These are phyloP conservation scores for Casuarina glauca DNA, from an alignment of 306 rosid genomes.

Conservation along the genomic window DNA sequence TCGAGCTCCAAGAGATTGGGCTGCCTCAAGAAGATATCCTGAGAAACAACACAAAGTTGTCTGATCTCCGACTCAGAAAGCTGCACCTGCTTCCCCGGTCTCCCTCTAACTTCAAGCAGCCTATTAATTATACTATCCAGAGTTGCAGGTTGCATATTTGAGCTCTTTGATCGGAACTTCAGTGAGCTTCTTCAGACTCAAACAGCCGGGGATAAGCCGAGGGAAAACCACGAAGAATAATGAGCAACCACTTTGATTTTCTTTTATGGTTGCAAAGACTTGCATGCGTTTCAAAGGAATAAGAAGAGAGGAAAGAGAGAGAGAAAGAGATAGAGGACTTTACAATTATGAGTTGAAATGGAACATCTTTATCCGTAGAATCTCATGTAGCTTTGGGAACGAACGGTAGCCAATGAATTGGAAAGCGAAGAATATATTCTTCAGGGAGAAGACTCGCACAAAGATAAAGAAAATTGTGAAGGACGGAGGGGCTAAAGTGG, in stretches of 20 bases:
- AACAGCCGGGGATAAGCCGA: constrained; percentile 19
- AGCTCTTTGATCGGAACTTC: constrained; percentile 7
- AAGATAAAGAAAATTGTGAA: background rate
- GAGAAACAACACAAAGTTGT: constrained; percentile 73
- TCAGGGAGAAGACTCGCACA: constrained; percentile 17
- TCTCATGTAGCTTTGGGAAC: constrained; percentile 26
- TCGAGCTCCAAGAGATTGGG: constrained; percentile 85
- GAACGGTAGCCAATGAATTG: constrained; percentile 38
- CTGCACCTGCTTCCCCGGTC: constrained; percentile 71
- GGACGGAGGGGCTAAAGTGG: constrained; percentile 1
- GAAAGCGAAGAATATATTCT: constrained; percentile 56
- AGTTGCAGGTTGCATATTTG: constrained; percentile 58
- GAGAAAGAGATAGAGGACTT: background rate
- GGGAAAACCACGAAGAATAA: constrained; percentile 29
- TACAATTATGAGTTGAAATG: background rate
- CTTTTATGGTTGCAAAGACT: constrained; percentile 25
- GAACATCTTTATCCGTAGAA: constrained; percentile 11
- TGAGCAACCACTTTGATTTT: constrained; percentile 23
- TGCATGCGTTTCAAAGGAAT: constrained; percentile 20
- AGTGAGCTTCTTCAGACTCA: constrained; percentile 15
- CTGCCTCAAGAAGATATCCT: constrained; percentile 65
- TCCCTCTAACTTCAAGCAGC: constrained; percentile 65
- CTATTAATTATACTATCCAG: constrained; percentile 66
- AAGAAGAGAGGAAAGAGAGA: background rate
- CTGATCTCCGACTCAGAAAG: constrained; percentile 72